Evolutionary conservation across 352 stramenopile species (phyloP).

Genomic region (Globisporangium spinosum): DNA sequence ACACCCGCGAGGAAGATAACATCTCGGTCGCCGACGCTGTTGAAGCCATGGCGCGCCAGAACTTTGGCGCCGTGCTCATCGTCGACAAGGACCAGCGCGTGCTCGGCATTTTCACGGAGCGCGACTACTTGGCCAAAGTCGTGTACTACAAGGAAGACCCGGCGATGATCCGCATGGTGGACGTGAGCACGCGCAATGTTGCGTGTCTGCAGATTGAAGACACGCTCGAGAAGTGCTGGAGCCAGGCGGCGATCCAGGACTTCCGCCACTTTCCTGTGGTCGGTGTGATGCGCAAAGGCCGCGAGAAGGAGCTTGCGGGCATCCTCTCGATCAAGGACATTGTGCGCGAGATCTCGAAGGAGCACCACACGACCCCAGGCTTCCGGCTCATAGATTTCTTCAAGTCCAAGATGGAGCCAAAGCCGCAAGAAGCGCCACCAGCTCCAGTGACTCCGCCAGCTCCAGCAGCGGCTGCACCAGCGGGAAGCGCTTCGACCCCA

Average conservation of each 20-base stretch:
- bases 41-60: constrained; percentile 67
- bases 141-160: constrained; percentile 69
- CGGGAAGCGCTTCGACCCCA: no score
- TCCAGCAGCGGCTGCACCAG: background rate
- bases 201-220: constrained; percentile 73
- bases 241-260: constrained; percentile 54
- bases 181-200: constrained; percentile 55
- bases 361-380: constrained; percentile 59
- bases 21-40: constrained; percentile 71
- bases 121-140: constrained; percentile 81
- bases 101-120: constrained; percentile 82
- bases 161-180: constrained; percentile 43
- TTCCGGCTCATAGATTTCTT: constrained; percentile 86
- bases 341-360: constrained; percentile 81
- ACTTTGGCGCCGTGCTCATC: constrained; percentile 80
- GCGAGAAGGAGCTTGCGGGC: constrained; percentile 77
- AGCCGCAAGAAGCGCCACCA: constrained; percentile 22
- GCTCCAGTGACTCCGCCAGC: constrained; percentile 1
- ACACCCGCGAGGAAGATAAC: constrained; percentile 78
- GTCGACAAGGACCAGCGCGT: constrained; percentile 84
- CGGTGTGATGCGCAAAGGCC: constrained; percentile 64
- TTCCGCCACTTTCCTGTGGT: constrained; percentile 85
- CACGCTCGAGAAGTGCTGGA: constrained; percentile 76
- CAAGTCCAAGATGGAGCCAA: constrained; percentile 73
- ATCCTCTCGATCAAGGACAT: constrained; percentile 87